A percentile compares a stretch with the other conserved stretches of the same genome.
Conservation (phyloP, 2,329 filamentous ascomycete genomes). For the Sarocladium strictum region DNA sequence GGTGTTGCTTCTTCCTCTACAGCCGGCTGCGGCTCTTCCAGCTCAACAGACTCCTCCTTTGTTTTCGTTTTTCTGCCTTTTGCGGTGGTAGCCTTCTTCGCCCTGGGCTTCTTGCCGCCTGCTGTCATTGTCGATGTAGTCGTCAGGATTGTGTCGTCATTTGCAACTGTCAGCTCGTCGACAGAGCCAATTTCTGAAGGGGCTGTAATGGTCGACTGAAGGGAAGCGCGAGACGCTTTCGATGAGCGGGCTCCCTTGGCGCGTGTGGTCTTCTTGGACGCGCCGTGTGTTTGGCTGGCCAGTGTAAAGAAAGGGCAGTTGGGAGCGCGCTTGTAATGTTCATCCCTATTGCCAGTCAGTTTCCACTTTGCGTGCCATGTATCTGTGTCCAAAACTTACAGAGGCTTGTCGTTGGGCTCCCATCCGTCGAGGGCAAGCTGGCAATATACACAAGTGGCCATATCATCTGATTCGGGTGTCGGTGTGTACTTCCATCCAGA, state of each 20-base stretch:
- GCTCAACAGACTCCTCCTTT: conserved; percentile 48
- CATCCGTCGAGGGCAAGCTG: conserved; percentile 85
- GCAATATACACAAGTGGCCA: conserved; percentile 89
- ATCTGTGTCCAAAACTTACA: conserved; percentile 44
- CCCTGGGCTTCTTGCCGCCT: conserved; percentile 50
- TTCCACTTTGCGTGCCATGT: neutral
- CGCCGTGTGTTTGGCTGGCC: conserved; percentile 45
- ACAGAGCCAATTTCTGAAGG: conserved; percentile 44
- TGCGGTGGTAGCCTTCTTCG: conserved; percentile 47
- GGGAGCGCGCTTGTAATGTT: conserved; percentile 75
- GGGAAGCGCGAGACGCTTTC: conserved; percentile 62
- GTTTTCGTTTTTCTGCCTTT: conserved; percentile 33
- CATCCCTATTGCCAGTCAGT: conserved; percentile 53
- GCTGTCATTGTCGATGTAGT: conserved; percentile 53
- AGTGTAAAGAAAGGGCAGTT: conserved; percentile 80
- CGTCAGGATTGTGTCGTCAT: conserved; percentile 55
- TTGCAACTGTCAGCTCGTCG: conserved; percentile 35
- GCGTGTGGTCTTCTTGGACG: conserved; percentile 49
- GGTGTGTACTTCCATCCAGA: conserved; percentile 95
- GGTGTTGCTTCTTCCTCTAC: conserved; percentile 27
- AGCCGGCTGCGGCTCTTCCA: conserved; percentile 17
- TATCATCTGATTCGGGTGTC: conserved; percentile 74
- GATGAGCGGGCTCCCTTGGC: conserved; percentile 54
- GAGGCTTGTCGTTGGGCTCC: conserved; percentile 87
- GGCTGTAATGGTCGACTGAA: conserved; percentile 48